Evolutionary conservation across 257 asterid species (phyloP).

Genomic region (Capsicum chinense): DNA sequence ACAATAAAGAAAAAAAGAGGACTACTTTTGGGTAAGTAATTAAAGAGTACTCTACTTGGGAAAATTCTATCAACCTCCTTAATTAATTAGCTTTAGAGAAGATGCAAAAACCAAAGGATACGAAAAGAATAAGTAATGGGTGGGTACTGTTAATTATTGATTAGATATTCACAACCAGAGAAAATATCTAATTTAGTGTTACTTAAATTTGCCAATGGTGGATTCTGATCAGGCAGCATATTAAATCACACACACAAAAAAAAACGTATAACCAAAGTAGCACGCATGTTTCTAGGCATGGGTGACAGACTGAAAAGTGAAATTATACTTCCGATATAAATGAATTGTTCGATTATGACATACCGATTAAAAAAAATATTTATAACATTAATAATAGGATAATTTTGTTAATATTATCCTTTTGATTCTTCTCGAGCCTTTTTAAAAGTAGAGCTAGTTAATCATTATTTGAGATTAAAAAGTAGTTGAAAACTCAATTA

Average conservation of each 20-base stretch:
- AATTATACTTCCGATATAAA: not conserved
- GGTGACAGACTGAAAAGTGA: not conserved
- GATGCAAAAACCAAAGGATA: constrained; percentile 8
- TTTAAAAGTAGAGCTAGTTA: no score
- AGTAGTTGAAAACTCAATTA: no score
- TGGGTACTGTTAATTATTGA: not conserved
- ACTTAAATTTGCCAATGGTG: not conserved
- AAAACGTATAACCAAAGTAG: not conserved
- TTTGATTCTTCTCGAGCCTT: no score
- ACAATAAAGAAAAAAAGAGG: not conserved
- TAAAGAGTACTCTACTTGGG: not conserved
- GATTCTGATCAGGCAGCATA: not conserved
- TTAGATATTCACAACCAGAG: not conserved
- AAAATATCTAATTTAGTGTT: not conserved
- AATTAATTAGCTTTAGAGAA: not conserved
- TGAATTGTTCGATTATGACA: no score
- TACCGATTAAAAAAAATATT: no score
- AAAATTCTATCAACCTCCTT: not conserved
- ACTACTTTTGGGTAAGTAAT: not conserved
- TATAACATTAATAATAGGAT: no score
- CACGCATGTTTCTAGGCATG: not conserved
- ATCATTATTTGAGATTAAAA: no score
- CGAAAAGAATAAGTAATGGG: not conserved
- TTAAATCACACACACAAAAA: not conserved
- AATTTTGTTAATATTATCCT: no score